phyloP scores from a whole-genome alignment of 345 rosid species.

The Reutealis trisperma region DNA sequence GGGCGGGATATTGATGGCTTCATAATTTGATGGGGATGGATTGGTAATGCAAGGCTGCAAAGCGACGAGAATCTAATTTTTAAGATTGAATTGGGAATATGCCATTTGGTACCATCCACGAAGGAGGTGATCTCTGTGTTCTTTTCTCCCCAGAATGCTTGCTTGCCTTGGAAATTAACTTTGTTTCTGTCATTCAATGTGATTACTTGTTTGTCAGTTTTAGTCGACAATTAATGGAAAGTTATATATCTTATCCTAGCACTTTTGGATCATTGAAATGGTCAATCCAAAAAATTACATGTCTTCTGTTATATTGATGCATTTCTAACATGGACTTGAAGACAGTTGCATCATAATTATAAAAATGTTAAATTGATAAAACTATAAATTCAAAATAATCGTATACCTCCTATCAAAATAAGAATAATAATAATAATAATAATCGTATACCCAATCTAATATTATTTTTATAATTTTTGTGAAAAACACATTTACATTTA shows the following conservation, averaged over 20 bases:
- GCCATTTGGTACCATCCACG: not conserved
- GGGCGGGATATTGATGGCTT: too few relatives aligned
- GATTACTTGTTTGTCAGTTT: constrained; percentile 12
- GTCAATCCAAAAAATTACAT: not conserved
- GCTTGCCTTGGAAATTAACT: not conserved
- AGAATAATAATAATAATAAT: too few relatives aligned
- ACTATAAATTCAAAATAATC: too few relatives aligned
- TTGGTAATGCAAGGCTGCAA: not conserved
- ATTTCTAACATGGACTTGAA: too few relatives aligned
- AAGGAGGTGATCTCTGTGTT: not conserved
- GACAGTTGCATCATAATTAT: too few relatives aligned
- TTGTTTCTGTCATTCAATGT: not conserved
- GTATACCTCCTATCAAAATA: too few relatives aligned
- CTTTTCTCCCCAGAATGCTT: not conserved
- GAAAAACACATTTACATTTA: too few relatives aligned
- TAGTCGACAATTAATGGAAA: not conserved
- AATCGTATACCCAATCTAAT: too few relatives aligned
- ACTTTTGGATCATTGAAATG: not conserved
- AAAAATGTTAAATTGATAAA: too few relatives aligned
- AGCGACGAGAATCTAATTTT: not conserved
- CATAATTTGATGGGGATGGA: not conserved
- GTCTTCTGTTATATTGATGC: too few relatives aligned
- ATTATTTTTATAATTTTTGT: too few relatives aligned
- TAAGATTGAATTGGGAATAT: not conserved
- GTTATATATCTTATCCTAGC: not conserved